These are phyloP conservation scores for Plasmodium inui DNA, from an alignment of 169 alveolate species.

Conservation along the genomic window DNA sequence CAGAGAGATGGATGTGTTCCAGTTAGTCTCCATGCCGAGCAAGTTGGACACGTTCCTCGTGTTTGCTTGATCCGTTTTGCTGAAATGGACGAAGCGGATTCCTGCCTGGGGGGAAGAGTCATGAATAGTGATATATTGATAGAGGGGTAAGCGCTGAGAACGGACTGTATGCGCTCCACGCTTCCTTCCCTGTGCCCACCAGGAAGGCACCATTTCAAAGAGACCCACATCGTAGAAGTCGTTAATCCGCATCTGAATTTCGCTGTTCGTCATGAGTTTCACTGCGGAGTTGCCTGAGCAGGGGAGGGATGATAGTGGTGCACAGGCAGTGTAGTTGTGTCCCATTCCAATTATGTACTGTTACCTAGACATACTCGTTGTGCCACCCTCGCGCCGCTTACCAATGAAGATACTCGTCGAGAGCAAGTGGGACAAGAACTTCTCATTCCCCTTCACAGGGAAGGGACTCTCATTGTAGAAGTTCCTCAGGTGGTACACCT, in stretches of 20 bases:
- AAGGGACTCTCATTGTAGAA: slow-evolving; percentile 40
- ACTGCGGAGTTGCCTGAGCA: slow-evolving; percentile 63
- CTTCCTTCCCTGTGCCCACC: background rate
- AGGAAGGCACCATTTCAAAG: background rate
- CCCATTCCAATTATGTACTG: too few relatives aligned
- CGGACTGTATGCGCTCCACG: background rate
- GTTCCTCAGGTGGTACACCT: slow-evolving; percentile 33
- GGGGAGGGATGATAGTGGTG: background rate
- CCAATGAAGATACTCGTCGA: slow-evolving; percentile 69
- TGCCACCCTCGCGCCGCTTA: too few relatives aligned
- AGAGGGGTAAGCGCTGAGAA: background rate
- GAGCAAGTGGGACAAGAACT: slow-evolving; percentile 32
- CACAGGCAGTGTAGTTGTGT: background rate
- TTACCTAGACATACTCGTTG: too few relatives aligned
- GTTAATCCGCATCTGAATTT: slow-evolving; percentile 43
- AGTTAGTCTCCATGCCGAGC: slow-evolving; percentile 86
- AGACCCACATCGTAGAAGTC: slow-evolving; percentile 42
- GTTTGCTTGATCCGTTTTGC: slow-evolving; percentile 80
- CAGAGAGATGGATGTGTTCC: slow-evolving; percentile 87
- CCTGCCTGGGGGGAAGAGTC: slow-evolving; percentile 76
- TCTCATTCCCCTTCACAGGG: slow-evolving; percentile 42
- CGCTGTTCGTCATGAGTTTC: slow-evolving; percentile 47
- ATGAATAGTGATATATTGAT: too few relatives aligned
- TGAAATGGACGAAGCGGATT: slow-evolving; percentile 84
- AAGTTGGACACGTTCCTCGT: slow-evolving; percentile 82